Conservation (phyloP, 768 basidiomycete genomes). For the Tephrocybe sp. region DNA sequence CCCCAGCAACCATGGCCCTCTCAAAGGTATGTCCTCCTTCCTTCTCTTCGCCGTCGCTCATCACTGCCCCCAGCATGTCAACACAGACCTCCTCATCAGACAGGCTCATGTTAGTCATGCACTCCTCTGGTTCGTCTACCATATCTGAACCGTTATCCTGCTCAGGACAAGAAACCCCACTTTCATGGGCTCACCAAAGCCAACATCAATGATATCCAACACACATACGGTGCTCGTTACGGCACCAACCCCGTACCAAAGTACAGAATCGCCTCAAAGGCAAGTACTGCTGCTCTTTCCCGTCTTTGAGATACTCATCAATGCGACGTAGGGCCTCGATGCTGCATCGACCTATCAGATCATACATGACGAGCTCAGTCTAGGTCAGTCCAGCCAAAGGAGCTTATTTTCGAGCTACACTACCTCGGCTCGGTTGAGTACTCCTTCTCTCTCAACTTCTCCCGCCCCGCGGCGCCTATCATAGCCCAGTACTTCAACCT, state of each 20-base stretch:
- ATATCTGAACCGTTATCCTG: not conserved
- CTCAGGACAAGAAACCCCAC: conserved; percentile 45
- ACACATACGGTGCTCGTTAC: conserved; percentile 63
- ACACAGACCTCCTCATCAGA: conserved; percentile 63
- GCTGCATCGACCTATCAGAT: conserved; percentile 56
- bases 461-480: conserved; percentile 60
- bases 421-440: conserved; percentile 65
- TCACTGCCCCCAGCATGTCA: conserved; percentile 49
- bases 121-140: not conserved
- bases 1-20: conserved; percentile 47
- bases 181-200: conserved; percentile 34
- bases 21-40: conserved; percentile 42
- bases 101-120: conserved; percentile 43
- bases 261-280: conserved; percentile 59
- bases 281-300: conserved; percentile 12
- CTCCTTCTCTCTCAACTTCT: conserved; percentile 68
- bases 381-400: conserved; percentile 52
- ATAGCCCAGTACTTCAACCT: conserved; percentile 66
- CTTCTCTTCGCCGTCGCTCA: not conserved
- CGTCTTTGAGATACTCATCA: not conserved
- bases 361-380: conserved; percentile 56
- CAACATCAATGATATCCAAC: conserved; percentile 29
- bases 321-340: conserved; percentile 44
- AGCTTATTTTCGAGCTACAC: conserved; percentile 70
- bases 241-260: conserved; percentile 69